Base-by-base conservation (phyloP, 2,329 filamentous ascomycete genomes). In the Trichoderma sp. region DNA sequence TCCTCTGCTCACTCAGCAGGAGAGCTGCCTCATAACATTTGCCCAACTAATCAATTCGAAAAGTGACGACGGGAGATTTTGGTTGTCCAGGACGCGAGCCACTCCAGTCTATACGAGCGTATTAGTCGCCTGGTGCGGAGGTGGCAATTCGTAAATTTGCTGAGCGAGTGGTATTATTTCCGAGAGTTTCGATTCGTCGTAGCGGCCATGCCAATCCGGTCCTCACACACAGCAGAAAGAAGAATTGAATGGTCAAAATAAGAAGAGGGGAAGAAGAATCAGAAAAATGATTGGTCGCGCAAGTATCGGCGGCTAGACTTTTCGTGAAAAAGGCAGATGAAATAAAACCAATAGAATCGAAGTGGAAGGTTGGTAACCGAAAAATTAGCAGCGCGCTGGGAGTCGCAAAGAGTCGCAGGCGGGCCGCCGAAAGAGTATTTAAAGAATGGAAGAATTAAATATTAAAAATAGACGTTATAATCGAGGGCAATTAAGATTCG, bases 1-100 rank as follows among this genome's bases (percentile, higher is more conserved):
- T 79, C 74, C 76, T 78, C 74, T 75, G 72, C 74, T 74, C 75
- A 74, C 74, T 70, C 66, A 71, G 70, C 73, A 71, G 74, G 70
- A 71, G 68, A 71, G 61, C 56, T 72, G 65, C 71, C 68, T 72
- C 74, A 73, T 68, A 71, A 73, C 76, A 71, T 70, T 65, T 59
- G 68, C 57, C 64, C 63, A 57, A 14, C 37, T 40, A 49, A 27
- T 27, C 49, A 31, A 43, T 27, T 37, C 31, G 16, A 55, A 59
- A 52, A 21, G 13, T 21, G 35, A 24, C 53, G 21, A 40, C 49
- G n/a, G n/a, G 49, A 43, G 47, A 4, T 24, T 43, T 21, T 61
- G 3, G 64, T 14, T 35, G 43, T 27, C 43, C 56, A 52, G 40
- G 40, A 33, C 40, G 53, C 24, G 55, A 52, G 55, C 19, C 27